A percentile compares a stretch with the other conserved stretches of the same genome.
These are phyloP conservation scores for Sugiyamaella americana DNA, from an alignment of 805 yeast species.

Conservation along the genomic window DNA sequence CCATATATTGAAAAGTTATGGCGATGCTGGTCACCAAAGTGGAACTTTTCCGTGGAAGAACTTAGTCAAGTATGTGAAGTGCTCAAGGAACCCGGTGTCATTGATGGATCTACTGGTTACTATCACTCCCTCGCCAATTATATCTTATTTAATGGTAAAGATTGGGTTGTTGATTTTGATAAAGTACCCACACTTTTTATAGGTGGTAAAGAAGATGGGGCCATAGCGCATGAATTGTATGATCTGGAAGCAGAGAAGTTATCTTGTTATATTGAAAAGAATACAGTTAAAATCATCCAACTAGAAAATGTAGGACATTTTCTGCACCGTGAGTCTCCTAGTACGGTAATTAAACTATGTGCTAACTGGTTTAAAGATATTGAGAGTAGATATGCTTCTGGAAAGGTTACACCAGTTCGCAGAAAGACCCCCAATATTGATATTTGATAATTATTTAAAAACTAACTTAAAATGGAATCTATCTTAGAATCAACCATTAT, in stretches of 20 bases:
- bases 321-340: slow-evolving; percentile 27
- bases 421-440: no score
- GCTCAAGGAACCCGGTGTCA: slow-evolving; percentile 21
- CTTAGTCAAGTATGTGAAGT: slow-evolving; percentile 17
- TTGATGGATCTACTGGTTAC: slow-evolving; percentile 25
- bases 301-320: slow-evolving; percentile 25
- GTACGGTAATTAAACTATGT: slow-evolving; percentile 13
- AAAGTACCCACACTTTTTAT: slow-evolving; percentile 17
- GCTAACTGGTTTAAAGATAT: slow-evolving; percentile 12
- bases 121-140: slow-evolving; percentile 16
- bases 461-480: no score
- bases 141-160: not conserved
- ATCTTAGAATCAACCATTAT: no score
- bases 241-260: slow-evolving; percentile 12
- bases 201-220: slow-evolving; percentile 24
- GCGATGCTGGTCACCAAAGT: slow-evolving; percentile 26
- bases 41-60: slow-evolving; percentile 17
- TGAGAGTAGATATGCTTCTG: no score
- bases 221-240: slow-evolving; percentile 19
- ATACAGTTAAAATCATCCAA: slow-evolving; percentile 14
- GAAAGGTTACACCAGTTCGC: no score
- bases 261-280: not conserved
- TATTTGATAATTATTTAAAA: no score
- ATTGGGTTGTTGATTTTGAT: slow-evolving; percentile 17
- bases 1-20: slow-evolving; percentile 22